Conservation (phyloP, 306 rosid genomes). For the Prunus dulcis region DNA sequence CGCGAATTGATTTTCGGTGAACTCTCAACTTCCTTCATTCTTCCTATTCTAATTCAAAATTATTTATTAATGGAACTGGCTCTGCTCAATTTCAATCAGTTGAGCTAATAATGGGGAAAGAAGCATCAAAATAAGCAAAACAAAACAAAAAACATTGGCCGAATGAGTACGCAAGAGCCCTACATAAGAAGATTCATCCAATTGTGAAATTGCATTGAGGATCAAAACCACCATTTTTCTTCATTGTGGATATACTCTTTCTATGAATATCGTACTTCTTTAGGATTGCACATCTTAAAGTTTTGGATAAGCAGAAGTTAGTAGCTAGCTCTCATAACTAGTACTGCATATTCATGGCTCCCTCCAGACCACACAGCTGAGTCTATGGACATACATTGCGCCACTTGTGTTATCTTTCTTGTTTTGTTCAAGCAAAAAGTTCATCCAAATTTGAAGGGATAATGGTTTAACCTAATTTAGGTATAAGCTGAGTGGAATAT, state of each 20-base stretch:
- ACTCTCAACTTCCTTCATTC: too few species aligned
- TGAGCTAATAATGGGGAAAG: neutral
- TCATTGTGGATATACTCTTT: constrained; percentile 10
- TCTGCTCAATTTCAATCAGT: neutral
- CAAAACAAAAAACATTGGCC: neutral
- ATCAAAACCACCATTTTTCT: neutral
- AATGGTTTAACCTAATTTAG: neutral
- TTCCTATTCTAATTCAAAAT: neutral
- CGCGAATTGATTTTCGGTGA: neutral
- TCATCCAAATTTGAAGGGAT: neutral
- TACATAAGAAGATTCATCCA: neutral
- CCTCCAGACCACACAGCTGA: neutral
- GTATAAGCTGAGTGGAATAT: neutral
- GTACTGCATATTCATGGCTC: neutral
- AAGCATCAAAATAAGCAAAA: neutral
- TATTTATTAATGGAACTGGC: neutral
- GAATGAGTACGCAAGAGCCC: neutral
- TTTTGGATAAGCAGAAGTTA: neutral
- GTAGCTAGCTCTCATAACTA: neutral
- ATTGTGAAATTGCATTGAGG: neutral
- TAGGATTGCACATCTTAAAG: neutral
- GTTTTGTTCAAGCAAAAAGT: neutral
- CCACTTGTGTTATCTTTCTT: constrained; percentile 9
- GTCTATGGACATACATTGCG: neutral
- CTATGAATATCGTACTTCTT: neutral